Evolutionary conservation across 306 rosid genomes (phyloP), one percentile per base, ranked within the genome.

Genomic region (Nissolia schottii): DNA sequence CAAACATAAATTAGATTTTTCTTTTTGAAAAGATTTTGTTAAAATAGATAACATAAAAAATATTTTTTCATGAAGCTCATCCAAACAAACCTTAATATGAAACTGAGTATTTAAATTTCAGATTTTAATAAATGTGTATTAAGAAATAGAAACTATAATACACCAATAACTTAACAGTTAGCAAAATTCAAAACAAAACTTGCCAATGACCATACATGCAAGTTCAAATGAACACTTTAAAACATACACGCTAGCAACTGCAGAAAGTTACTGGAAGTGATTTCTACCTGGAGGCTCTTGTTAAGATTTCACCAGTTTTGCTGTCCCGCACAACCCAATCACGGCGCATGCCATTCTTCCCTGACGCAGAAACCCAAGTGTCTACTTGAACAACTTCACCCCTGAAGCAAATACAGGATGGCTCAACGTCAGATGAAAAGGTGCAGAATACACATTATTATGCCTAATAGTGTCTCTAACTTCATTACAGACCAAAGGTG

Each of bases 361-460:
- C 97, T 1, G 96, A 86, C 72, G 85, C 81, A 80, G 92, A 77
- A 71, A 89, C 99, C 95, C 91, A 91, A 77, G 97, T 91, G 84
- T 91, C 95, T 32, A 94, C 95, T 81, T 91, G 92, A 86, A 91
- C 99, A 70, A 90, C 88, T 74, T 94, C 99, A 70, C 95, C 97
- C 99, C 99, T 89, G 85, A 45, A 78, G 28, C 20, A 82, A 31
- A 82, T 34, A 80, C 18, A 31, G 48, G 53, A 64, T 46, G 37
- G 48, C 11, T 80, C 77, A 87, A 75, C 41, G 31, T 80, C 79
- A 20, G 41, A 37, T 10, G 29, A 82, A 58, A 65, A 75, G 62
- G 78, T 32, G 55, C 59, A 58, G 2, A 60, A 46, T 40, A 9
- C 22, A 23, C 41, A 72, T 72, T 8, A 67, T 27, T 61, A 34